These are phyloP conservation scores for Dendrobium officinale DNA, from an alignment of 106 monocot species.

Conservation along the genomic window DNA sequence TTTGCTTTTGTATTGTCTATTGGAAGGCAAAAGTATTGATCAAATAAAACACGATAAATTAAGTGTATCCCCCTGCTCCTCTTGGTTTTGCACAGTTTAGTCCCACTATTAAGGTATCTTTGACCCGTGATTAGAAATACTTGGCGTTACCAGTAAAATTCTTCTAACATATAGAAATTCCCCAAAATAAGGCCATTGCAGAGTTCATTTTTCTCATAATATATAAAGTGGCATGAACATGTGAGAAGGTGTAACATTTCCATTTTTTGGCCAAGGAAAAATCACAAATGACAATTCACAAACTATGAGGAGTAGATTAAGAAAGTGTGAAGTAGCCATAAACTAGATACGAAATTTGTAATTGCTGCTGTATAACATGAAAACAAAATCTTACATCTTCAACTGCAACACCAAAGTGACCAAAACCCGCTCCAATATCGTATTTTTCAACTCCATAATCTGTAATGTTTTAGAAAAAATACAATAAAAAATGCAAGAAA, in stretches of 20 bases:
- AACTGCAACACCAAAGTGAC: constrained; percentile 92
- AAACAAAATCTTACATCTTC: constrained; percentile 76
- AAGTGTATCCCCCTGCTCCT: neutral
- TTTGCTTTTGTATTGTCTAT: neutral
- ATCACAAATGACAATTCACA: neutral
- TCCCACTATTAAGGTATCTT: neutral
- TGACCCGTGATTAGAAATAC: neutral
- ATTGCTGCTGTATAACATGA: constrained; percentile 1
- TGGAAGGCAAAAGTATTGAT: neutral
- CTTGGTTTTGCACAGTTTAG: neutral
- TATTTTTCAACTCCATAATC: constrained; percentile 91
- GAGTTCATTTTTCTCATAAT: neutral
- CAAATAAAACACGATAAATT: neutral
- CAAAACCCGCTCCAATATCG: constrained; percentile 86
- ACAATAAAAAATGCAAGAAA: neutral
- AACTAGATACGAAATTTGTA: neutral
- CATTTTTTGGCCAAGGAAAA: neutral
- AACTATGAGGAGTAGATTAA: neutral
- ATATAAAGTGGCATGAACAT: neutral
- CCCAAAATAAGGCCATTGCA: neutral
- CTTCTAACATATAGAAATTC: neutral
- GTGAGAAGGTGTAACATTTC: neutral
- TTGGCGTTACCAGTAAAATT: neutral
- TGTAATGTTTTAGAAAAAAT: constrained; percentile 18
- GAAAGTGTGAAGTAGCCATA: neutral